A percentile compares a stretch with the other conserved stretches of the same genome.
Conservation (phyloP, 2,329 filamentous ascomycete genomes). For the Samsoniella hepiali region DNA sequence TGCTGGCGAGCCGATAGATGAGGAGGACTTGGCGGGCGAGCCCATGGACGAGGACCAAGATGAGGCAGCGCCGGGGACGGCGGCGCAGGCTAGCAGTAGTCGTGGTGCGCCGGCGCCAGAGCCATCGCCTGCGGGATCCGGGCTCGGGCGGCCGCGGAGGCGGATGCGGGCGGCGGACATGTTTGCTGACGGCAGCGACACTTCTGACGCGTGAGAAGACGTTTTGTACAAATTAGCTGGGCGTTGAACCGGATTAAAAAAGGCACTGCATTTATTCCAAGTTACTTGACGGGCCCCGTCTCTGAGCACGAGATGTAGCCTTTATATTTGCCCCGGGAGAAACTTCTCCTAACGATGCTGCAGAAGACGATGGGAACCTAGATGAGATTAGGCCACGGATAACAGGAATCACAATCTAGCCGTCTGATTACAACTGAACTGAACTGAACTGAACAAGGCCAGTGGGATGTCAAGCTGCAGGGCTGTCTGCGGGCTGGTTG, state of each 20-base stretch:
- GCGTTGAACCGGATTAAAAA: neutral
- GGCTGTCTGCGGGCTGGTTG: neutral
- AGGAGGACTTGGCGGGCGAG: conserved; percentile 46
- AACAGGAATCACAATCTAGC: too few relatives aligned
- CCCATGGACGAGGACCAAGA: conserved; percentile 37
- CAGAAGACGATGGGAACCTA: too few relatives aligned
- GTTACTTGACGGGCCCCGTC: too few relatives aligned
- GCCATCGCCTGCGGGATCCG: conserved; percentile 17
- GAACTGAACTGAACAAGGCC: too few relatives aligned
- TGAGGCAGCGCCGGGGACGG: conserved; percentile 30
- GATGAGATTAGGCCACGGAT: too few relatives aligned
- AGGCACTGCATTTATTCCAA: too few relatives aligned
- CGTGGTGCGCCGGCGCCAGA: conserved; percentile 29
- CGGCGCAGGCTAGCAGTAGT: conserved; percentile 26
- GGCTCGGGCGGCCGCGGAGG: conserved; percentile 44
- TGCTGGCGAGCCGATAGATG: conserved; percentile 42
- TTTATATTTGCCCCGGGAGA: too few relatives aligned
- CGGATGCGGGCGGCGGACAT: conserved; percentile 78
- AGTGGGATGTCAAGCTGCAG: too few relatives aligned
- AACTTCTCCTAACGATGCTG: too few relatives aligned
- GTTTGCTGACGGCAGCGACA: conserved; percentile 74
- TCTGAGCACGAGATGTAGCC: too few relatives aligned
- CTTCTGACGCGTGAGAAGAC: neutral
- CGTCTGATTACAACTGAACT: too few relatives aligned
- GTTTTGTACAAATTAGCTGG: neutral